These are phyloP conservation scores for Paecilomyces formosus DNA, from an alignment of 2,329 filamentous ascomycete genomes.

Conservation along the genomic window DNA sequence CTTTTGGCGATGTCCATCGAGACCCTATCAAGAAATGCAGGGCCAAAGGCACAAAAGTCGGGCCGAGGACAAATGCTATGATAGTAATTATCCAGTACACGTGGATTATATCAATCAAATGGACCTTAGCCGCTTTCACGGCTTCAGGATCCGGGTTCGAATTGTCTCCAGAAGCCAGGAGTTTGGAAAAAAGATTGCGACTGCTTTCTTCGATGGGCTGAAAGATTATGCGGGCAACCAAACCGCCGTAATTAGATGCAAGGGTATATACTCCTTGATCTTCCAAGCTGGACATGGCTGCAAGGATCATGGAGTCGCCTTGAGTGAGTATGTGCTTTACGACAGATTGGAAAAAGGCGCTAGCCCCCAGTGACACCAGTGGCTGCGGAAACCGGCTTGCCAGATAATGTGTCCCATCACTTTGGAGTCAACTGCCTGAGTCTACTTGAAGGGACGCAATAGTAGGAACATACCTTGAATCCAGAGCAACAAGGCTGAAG, in stretches of 20 bases:
- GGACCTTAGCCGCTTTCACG: constrained; percentile 20
- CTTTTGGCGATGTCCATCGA: constrained; percentile 67
- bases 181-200: constrained; percentile 77
- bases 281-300: constrained; percentile 64
- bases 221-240: constrained; percentile 81
- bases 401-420: constrained; percentile 39
- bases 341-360: constrained; percentile 77
- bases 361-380: constrained; percentile 66
- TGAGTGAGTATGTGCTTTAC: constrained; percentile 93
- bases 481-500: constrained; percentile 47
- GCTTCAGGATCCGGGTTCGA: constrained; percentile 11
- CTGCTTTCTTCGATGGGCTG: constrained; percentile 94
- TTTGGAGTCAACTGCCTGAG: constrained; percentile 9
- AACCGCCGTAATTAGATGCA: constrained; percentile 87
- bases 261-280: constrained; percentile 89
- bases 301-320: constrained; percentile 84
- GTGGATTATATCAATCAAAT: constrained; percentile 49
- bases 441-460: not conserved
- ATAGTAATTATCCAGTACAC: constrained; percentile 69
- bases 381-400: constrained; percentile 59
- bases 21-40: constrained; percentile 69
- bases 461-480: constrained; percentile 30
- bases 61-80: constrained; percentile 62
- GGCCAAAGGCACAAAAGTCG: constrained; percentile 64
- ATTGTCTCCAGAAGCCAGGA: constrained; percentile 47